Percentiles rank a stretch among this genome's conserved stretches.
These are phyloP conservation scores for Leucosporidium creatinivorum DNA, from an alignment of 768 basidiomycete species.

Conservation along the genomic window DNA sequence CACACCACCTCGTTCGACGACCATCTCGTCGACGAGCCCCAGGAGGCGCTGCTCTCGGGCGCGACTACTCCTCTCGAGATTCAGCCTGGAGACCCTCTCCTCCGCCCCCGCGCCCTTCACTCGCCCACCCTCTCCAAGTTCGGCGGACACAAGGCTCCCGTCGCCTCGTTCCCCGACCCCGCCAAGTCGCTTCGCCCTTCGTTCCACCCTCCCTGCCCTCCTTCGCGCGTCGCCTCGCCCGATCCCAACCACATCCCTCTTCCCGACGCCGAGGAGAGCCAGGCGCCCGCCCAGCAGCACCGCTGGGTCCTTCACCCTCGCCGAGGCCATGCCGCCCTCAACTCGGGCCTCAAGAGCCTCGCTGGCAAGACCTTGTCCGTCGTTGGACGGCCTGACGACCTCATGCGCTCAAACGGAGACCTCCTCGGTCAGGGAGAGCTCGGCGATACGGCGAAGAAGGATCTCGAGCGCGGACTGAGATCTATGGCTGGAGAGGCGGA, in stretches of 20 bases:
- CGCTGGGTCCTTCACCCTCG: constrained; percentile 70
- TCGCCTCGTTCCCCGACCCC: constrained; percentile 11
- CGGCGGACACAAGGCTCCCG: not conserved
- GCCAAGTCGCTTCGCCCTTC: not conserved
- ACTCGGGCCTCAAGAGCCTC: constrained; percentile 81
- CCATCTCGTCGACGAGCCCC: constrained; percentile 18
- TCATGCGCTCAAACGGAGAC: constrained; percentile 49
- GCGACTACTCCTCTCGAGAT: constrained; percentile 31
- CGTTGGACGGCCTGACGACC: constrained; percentile 89
- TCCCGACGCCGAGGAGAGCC: not conserved
- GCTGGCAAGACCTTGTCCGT: constrained; percentile 83
- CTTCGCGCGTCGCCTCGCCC: constrained; percentile 4
- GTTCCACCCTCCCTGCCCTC: constrained; percentile 14
- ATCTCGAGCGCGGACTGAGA: constrained; percentile 59
- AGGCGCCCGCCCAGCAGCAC: constrained; percentile 15
- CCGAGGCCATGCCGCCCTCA: constrained; percentile 90
- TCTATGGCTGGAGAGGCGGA: constrained; percentile 50
- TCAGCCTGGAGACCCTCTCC: constrained; percentile 22
- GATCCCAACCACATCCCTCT: not conserved
- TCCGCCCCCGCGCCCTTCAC: constrained; percentile 13
- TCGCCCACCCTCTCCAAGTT: not conserved
- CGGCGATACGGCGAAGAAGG: constrained; percentile 47
- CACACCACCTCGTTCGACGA: constrained; percentile 29
- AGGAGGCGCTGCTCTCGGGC: constrained; percentile 9
- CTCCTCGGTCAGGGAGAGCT: constrained; percentile 48